These are phyloP conservation scores for Candida maltosa DNA, from an alignment of 805 yeast species.

Conservation along the genomic window DNA sequence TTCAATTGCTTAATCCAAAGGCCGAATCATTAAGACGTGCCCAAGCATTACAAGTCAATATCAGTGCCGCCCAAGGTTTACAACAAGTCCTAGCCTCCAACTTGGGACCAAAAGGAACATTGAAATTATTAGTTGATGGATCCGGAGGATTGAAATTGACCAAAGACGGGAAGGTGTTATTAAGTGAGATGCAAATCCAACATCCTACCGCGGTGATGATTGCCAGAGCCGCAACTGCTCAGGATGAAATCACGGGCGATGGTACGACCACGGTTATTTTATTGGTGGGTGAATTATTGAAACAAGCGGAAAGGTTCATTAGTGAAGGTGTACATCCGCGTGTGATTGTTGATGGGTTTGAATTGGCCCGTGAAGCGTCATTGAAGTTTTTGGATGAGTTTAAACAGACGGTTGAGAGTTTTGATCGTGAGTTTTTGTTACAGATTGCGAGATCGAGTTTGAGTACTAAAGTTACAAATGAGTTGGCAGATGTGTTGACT, in stretches of 20 bases:
- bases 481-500: conserved; percentile 74
- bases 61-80: conserved; percentile 93
- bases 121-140: conserved; percentile 96
- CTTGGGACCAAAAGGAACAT: conserved; percentile 94
- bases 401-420: conserved; percentile 48
- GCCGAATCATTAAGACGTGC: conserved; percentile 95
- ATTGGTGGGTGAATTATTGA: conserved; percentile 88
- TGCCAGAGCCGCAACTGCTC: conserved; percentile 97
- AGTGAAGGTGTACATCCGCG: conserved; percentile 96
- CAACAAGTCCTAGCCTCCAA: conserved; percentile 90
- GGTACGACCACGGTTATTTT: conserved; percentile 96
- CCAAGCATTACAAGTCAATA: conserved; percentile 93
- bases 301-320: conserved; percentile 89
- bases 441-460: conserved; percentile 91
- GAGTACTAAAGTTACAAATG: conserved; percentile 78
- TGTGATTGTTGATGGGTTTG: conserved; percentile 92
- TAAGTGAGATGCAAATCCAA: conserved; percentile 92
- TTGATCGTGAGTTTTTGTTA: conserved; percentile 82
- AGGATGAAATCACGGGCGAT: conserved; percentile 98
- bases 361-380: conserved; percentile 75
- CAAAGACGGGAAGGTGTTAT: conserved; percentile 91
- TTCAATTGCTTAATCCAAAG: conserved; percentile 91
- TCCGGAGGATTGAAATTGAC: conserved; percentile 93
- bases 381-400: conserved; percentile 67
- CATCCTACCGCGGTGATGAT: conserved; percentile 50